Evolutionary conservation across 345 rosid genomes (phyloP).

Genomic region (Gossypium sturtianum): DNA sequence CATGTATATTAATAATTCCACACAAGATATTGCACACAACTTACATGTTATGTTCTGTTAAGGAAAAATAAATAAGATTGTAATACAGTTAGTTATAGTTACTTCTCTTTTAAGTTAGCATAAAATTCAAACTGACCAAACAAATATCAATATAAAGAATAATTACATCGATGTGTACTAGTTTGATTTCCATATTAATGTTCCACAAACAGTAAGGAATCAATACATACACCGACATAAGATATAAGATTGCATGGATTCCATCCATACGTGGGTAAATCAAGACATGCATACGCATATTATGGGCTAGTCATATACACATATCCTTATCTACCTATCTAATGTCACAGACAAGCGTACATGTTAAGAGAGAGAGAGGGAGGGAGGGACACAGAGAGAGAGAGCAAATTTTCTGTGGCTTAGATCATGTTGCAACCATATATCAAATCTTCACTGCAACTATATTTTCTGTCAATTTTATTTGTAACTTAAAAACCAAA

Average conservation of each 20-base stretch:
- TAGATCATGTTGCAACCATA: neutral
- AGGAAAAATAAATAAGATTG: neutral
- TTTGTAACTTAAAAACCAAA: neutral
- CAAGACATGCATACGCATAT: neutral
- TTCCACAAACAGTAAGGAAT: neutral
- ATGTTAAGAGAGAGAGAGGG: neutral
- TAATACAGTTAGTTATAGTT: neutral
- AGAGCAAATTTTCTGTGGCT: neutral
- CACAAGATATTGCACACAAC: neutral
- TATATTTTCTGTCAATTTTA: neutral
- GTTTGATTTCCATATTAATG: neutral
- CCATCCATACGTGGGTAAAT: neutral
- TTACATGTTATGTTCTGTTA: too few relatives aligned
- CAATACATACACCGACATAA: neutral
- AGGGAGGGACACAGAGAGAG: neutral
- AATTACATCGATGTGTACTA: neutral
- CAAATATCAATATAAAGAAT: neutral
- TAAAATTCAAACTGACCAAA: constrained; percentile 1
- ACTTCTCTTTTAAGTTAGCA: neutral
- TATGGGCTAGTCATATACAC: neutral
- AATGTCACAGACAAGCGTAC: neutral
- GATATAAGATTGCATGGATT: neutral
- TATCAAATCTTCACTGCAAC: neutral
- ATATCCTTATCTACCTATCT: neutral
- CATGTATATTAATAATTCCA: neutral